Conservation (phyloP, 352 stramenopile species). For the Phytopythium chamaehyphon region DNA sequence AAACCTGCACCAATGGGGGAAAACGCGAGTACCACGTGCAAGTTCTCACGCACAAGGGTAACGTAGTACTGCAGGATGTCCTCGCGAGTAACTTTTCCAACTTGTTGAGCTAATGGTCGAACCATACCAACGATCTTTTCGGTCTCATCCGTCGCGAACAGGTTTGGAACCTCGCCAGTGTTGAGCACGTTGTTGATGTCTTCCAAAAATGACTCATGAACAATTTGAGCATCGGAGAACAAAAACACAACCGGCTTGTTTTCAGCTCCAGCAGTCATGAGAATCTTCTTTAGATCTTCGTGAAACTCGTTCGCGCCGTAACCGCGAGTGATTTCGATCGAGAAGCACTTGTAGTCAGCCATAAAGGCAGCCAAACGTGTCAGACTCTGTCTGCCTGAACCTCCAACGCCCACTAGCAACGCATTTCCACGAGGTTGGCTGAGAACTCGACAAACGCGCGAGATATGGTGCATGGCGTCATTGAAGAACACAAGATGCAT, state of each 20-base stretch:
- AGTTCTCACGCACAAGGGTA: conserved; percentile 90
- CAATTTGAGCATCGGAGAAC: conserved; percentile 93
- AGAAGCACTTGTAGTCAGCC: conserved; percentile 88
- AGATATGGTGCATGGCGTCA: conserved; percentile 94
- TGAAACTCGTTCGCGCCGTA: conserved; percentile 91
- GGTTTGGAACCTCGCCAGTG: conserved; percentile 91
- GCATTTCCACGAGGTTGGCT: conserved; percentile 90
- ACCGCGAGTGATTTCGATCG: conserved; percentile 91
- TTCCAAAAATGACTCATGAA: conserved; percentile 91
- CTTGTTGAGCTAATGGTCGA: conserved; percentile 63
- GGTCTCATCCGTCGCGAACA: conserved; percentile 90
- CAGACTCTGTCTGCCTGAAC: conserved; percentile 88
- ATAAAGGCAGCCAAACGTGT: conserved; percentile 91
- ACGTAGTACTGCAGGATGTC: conserved; percentile 87
- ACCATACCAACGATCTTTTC: conserved; percentile 89
- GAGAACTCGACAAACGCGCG: conserved; percentile 90
- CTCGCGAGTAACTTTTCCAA: conserved; percentile 81
- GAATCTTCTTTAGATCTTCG: conserved; percentile 90
- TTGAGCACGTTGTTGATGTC: conserved; percentile 96
- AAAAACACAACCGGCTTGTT: conserved; percentile 90
- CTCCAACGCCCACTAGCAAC: conserved; percentile 90
- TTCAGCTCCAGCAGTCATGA: conserved; percentile 86
- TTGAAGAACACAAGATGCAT: conserved; percentile 96
- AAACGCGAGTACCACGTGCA: conserved; percentile 93
- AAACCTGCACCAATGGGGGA: conserved; percentile 92